Conservation (phyloP, 2,329 filamentous ascomycete genomes). For the Colletotrichum camelliae region DNA sequence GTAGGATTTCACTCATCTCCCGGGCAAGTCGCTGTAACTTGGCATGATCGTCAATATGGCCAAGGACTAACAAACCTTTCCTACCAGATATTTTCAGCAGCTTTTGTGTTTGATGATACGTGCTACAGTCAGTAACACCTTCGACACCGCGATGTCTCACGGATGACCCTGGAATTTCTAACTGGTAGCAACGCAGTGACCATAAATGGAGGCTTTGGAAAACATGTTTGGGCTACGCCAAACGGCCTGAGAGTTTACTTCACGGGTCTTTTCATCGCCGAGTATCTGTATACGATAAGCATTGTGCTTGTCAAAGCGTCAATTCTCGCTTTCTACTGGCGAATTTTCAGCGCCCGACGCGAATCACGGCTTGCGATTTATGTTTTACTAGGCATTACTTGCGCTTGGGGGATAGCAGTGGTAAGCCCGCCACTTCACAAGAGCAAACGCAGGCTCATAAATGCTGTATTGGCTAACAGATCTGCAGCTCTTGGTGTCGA, state of each 20-base stretch:
- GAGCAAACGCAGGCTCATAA: background rate
- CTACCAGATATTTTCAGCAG: slow-evolving; percentile 10
- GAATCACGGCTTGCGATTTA: slow-evolving; percentile 26
- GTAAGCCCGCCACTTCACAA: background rate
- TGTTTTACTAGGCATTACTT: slow-evolving; percentile 15
- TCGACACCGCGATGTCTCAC: background rate
- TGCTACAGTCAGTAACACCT: slow-evolving; percentile 22
- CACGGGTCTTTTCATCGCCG: slow-evolving; percentile 26
- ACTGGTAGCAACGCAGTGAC: slow-evolving; percentile 7
- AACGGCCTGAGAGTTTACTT: slow-evolving; percentile 21
- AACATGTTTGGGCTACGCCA: slow-evolving; percentile 28
- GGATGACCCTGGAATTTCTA: background rate
- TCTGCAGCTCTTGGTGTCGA: slow-evolving; percentile 20
- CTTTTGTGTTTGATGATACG: slow-evolving; percentile 20
- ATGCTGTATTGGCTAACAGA: too few species aligned
- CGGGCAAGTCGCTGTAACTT: background rate
- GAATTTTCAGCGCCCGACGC: slow-evolving; percentile 24
- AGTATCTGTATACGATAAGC: slow-evolving; percentile 24
- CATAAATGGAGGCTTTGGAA: slow-evolving; percentile 24
- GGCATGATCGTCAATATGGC: background rate
- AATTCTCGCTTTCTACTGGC: slow-evolving; percentile 30
- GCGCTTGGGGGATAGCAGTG: slow-evolving; percentile 26
- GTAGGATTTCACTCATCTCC: slow-evolving; percentile 8
- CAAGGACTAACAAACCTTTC: background rate
- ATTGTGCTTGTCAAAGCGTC: slow-evolving; percentile 27